Evolutionary conservation across 306 rosid species (phyloP).

Genomic region (Acacia confusa): DNA sequence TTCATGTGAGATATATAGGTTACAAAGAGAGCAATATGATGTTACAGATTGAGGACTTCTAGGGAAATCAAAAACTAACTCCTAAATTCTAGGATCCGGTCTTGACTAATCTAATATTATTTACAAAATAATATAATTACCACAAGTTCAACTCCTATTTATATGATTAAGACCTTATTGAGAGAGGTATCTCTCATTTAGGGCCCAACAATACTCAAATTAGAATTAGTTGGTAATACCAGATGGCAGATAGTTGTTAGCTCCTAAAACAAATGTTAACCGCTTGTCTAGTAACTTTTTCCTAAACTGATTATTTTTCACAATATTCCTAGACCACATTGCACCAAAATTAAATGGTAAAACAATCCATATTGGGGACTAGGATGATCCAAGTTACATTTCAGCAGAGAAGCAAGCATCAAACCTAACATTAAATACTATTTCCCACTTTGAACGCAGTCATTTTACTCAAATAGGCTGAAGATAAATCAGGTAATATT

Average conservation of each 20-base stretch:
- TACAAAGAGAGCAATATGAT: too few species aligned
- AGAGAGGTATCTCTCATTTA: neutral
- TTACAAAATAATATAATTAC: too few species aligned
- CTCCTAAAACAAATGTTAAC: neutral
- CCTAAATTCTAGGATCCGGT: too few species aligned
- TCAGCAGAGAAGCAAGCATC: neutral
- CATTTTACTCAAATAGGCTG: neutral
- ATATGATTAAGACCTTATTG: neutral
- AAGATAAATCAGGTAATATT: conserved; percentile 5
- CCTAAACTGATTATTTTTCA: neutral
- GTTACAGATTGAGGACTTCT: too few species aligned
- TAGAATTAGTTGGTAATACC: too few species aligned
- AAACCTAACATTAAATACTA: neutral
- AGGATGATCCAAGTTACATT: neutral
- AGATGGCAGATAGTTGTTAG: neutral
- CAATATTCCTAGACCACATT: neutral
- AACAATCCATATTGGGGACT: neutral
- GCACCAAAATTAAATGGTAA: neutral
- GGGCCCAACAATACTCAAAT: neutral
- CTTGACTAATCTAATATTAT: too few species aligned
- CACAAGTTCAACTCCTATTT: neutral
- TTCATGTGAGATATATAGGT: too few species aligned
- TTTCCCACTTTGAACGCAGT: neutral
- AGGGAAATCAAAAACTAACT: too few species aligned
- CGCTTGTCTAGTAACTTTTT: neutral